Percentiles rank a stretch among this genome's conserved stretches.
phyloP scores from a whole-genome alignment of 345 rosid genomes.

The Populus deltoides region DNA sequence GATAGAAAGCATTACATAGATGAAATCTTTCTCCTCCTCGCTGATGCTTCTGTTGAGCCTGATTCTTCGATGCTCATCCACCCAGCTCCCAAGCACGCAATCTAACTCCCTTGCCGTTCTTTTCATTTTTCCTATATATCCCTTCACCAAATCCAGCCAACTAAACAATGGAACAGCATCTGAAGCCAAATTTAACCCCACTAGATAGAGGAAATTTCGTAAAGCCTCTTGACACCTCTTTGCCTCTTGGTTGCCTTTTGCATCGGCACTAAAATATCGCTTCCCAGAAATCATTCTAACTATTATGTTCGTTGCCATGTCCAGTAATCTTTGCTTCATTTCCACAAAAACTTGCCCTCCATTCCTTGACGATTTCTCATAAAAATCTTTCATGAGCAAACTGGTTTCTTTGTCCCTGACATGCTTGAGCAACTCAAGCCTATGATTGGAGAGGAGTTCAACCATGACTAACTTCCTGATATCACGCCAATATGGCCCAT shows the following conservation, averaged over 20 bases:
- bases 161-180: background rate
- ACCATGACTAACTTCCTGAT: background rate
- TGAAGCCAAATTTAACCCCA: background rate
- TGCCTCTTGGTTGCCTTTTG: background rate
- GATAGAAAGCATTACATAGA: background rate
- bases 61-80: background rate
- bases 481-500: conserved; percentile 1
- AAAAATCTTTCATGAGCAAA: background rate
- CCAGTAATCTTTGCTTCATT: background rate
- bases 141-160: background rate
- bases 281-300: background rate
- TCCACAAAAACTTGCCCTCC: background rate
- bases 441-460: background rate
- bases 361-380: background rate
- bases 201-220: background rate
- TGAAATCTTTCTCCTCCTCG: background rate
- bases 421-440: background rate
- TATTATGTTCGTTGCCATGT: conserved; percentile 5
- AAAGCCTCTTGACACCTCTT: background rate
- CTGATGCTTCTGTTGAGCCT: background rate
- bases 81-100: background rate
- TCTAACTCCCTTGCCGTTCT: background rate
- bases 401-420: background rate
- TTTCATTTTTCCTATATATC: background rate
- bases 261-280: background rate